Percentiles rank a stretch among this genome's conserved stretches.
These are phyloP conservation scores for Marasmius sp. DNA, from an alignment of 1,284 basidiomycete species.

Conservation along the genomic window DNA sequence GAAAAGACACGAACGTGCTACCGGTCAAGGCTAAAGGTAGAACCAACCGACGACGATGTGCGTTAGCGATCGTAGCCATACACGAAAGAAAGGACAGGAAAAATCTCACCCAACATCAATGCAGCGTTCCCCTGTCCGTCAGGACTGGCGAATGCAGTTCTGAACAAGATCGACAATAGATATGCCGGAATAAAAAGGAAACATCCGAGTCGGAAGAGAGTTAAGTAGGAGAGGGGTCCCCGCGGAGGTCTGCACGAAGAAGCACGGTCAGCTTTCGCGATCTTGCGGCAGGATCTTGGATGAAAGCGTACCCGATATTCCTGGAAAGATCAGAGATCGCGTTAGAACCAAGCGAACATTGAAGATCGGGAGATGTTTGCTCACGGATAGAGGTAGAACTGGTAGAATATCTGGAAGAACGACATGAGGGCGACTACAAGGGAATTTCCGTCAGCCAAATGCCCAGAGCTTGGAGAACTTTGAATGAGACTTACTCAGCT, in stretches of 20 bases:
- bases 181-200: not conserved
- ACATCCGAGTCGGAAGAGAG: constrained; percentile 4
- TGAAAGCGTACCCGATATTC: constrained; percentile 49
- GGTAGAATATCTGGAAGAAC: constrained; percentile 76
- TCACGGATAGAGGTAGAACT: constrained; percentile 84
- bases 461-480: not conserved
- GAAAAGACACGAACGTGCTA: constrained; percentile 62
- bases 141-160: not conserved
- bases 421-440: constrained; percentile 75
- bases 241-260: constrained; percentile 48
- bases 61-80: not conserved
- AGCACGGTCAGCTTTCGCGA: not conserved
- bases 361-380: constrained; percentile 28
- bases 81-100: not conserved
- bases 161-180: not conserved
- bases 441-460: not conserved
- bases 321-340: constrained; percentile 32
- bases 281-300: not conserved
- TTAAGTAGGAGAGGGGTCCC: constrained; percentile 72
- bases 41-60: constrained; percentile 25
- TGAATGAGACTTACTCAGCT: constrained; percentile 55
- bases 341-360: constrained; percentile 6
- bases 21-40: constrained; percentile 41
- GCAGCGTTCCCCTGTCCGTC: not conserved
- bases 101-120: constrained; percentile 27